These are phyloP conservation scores for Paracoccidioides lutzii DNA, from an alignment of 2,329 filamentous ascomycete genomes.

Conservation along the genomic window DNA sequence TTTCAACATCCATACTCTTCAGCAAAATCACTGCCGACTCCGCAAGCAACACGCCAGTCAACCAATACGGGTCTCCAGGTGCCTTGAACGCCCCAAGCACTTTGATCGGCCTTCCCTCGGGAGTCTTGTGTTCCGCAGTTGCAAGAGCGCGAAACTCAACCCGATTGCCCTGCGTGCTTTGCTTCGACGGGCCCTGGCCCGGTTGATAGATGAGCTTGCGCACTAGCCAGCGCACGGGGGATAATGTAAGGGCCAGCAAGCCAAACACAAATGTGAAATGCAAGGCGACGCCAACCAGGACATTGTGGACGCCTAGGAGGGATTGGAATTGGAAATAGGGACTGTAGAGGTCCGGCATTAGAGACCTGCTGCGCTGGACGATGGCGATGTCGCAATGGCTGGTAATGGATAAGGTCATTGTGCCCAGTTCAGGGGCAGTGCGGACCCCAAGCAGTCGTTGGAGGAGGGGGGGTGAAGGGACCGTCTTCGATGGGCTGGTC, in stretches of 20 bases:
- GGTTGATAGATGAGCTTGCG: conserved; percentile 38
- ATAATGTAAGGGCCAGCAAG: conserved; percentile 35
- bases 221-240: conserved; percentile 41
- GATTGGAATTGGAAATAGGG: conserved; percentile 45
- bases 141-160: conserved; percentile 35
- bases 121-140: conserved; percentile 26
- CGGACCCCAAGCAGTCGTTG: conserved; percentile 38
- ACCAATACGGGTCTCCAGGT: conserved; percentile 30
- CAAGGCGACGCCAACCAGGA: conserved; percentile 35
- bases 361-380: conserved; percentile 47
- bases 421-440: conserved; percentile 44
- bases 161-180: conserved; percentile 28
- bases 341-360: conserved; percentile 46
- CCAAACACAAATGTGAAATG: conserved; percentile 37
- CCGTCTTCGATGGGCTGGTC: conserved; percentile 20
- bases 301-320: conserved; percentile 41
- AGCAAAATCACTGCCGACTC: conserved; percentile 36
- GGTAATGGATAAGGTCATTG: conserved; percentile 42
- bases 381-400: conserved; percentile 43
- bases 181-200: conserved; percentile 37
- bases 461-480: conserved; percentile 17
- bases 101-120: conserved; percentile 20
- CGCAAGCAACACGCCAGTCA: conserved; percentile 32
- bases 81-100: conserved; percentile 31
- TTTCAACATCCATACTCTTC: conserved; percentile 27